Evolutionary conservation across 208 protist genomes (phyloP).

Genomic region (Herpetomonas muscarum): DNA sequence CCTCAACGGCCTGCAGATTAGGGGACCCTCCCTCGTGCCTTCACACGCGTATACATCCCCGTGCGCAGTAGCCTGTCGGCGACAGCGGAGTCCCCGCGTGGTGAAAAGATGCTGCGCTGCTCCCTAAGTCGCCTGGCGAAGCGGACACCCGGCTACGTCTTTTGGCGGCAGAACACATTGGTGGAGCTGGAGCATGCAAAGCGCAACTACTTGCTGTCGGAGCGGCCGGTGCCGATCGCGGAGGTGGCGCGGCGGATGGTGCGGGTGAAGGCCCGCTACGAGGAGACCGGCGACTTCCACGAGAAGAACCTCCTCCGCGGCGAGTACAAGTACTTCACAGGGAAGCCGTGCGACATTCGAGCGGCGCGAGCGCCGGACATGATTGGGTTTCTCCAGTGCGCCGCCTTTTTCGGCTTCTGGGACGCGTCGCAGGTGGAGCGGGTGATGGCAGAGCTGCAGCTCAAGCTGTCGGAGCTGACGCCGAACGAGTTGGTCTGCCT

Average conservation of each 20-base stretch:
- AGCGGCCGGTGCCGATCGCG: conserved; percentile 68
- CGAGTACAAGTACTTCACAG: conserved; percentile 94
- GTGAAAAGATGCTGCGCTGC: neutral
- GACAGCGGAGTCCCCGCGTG: too few species aligned
- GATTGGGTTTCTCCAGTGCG: conserved; percentile 74
- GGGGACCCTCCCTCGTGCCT: too few species aligned
- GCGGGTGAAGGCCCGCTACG: conserved; percentile 69
- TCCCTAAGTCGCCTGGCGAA: conserved; percentile 25
- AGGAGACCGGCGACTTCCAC: conserved; percentile 72
- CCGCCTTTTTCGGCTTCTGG: conserved; percentile 88
- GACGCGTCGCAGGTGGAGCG: conserved; percentile 76
- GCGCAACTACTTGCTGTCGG: conserved; percentile 72
- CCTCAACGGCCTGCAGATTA: too few species aligned
- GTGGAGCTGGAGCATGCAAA: conserved; percentile 71
- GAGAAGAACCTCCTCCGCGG: conserved; percentile 82
- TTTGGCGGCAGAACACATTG: conserved; percentile 81
- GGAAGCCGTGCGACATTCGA: conserved; percentile 80
- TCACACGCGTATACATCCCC: too few species aligned
- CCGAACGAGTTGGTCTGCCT: conserved; percentile 56
- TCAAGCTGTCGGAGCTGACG: conserved; percentile 42
- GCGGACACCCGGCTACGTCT: conserved; percentile 86
- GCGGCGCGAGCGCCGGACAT: conserved; percentile 61
- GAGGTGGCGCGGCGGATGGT: conserved; percentile 85
- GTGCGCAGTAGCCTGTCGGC: too few species aligned
- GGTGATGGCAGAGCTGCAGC: conserved; percentile 58